These are phyloP conservation scores for Saturnispora sekii DNA, from an alignment of 805 yeast species.

Conservation along the genomic window DNA sequence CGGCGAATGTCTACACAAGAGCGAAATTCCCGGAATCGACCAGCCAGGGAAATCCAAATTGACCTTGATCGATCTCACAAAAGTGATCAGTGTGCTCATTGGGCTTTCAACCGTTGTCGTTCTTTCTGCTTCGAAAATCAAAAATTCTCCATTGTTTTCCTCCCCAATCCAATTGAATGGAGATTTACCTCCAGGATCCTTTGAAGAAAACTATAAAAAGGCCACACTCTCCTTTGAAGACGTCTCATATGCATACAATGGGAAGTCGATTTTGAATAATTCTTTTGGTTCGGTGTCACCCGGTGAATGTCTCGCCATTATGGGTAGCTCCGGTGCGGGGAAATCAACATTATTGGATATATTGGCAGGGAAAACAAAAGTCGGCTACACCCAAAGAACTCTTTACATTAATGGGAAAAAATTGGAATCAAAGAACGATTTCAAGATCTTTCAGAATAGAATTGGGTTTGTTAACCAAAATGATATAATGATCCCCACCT, in stretches of 20 bases:
- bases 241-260: constrained; percentile 50
- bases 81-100: constrained; percentile 35
- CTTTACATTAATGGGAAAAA: constrained; percentile 68
- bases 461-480: constrained; percentile 97
- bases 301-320: constrained; percentile 84
- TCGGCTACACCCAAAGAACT: constrained; percentile 59
- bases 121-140: constrained; percentile 38
- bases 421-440: constrained; percentile 20
- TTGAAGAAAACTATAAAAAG: constrained; percentile 49
- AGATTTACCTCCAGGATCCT: constrained; percentile 12
- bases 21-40: constrained; percentile 87
- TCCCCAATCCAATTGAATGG: constrained; percentile 18
- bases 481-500: constrained; percentile 79
- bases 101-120: constrained; percentile 34
- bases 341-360: constrained; percentile 90
- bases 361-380: constrained; percentile 77
- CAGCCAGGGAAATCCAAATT: constrained; percentile 45
- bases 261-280: constrained; percentile 45
- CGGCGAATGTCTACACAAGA: constrained; percentile 87
- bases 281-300: constrained; percentile 75
- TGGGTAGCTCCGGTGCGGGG: constrained; percentile 99
- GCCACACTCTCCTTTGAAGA: constrained; percentile 69
- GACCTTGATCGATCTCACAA: constrained; percentile 36
- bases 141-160: constrained; percentile 53
- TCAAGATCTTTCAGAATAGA: constrained; percentile 47